Evolutionary conservation across 1,284 basidiomycete species (phyloP), one percentile per base, ranked within the genome.

Genomic region (Melampsora americana): DNA sequence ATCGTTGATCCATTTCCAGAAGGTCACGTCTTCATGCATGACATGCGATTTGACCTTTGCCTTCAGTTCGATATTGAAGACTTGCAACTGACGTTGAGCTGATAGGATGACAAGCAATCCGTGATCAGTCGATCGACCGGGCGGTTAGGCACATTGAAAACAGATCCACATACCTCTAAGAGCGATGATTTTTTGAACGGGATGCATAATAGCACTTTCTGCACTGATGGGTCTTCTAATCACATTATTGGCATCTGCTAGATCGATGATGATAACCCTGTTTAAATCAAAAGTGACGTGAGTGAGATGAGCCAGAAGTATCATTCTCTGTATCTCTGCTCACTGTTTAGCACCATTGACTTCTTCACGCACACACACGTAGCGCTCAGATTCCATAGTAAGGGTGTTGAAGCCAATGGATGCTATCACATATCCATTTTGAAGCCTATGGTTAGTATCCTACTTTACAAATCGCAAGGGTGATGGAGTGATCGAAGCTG

Each of bases 141-240:
- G 35, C 7, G 35, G 42, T 14, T 12, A 23, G 18, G 39, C 0
- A 30, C 18, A 30, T 61, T 12, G 42, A 62, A 16, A 23, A 5
- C 2, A 28, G 11, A 20, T 64, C 0, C 20, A 62, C 73, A 61
- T 60, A 78, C 70, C 69, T 69, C 71, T 32, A 78, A 99, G 85
- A 12, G 96, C 96, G 77, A 99, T 89, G 84, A 99, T 94, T 88
- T 97, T 98, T 86, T 96, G 90, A 80, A 89, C 88, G 32, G 93
- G 93, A 84, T 98, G 95, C 95, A 99, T 99, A 82, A 99, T 97
- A 79, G 96, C 95, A 76, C 92, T 95, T 84, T 99, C 96, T 89
- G 87, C 96, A 30, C 92, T 93, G 83, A 99, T 99, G 77, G 96
- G 96, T 82, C 96, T 87, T 80, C 96, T 90, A 80, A 98, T 89